These are phyloP conservation scores for Cicer pinnatifidum DNA, from an alignment of 306 rosid genomes.

Conservation along the genomic window DNA sequence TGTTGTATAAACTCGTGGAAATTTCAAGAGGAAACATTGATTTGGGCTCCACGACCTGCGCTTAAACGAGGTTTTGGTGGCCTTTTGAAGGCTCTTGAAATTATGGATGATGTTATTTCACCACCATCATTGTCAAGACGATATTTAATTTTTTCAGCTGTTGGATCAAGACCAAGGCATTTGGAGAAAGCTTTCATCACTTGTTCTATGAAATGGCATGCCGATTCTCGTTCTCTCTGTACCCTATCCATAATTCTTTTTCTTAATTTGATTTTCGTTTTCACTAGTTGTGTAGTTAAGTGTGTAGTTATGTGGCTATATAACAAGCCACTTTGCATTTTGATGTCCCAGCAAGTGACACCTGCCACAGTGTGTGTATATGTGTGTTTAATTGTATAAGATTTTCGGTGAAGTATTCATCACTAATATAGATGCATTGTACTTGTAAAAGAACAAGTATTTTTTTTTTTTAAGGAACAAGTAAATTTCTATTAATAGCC, in stretches of 20 bases:
- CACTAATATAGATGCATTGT: neutral
- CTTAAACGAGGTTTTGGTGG: conserved; percentile 51
- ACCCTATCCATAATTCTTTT: conserved; percentile 39
- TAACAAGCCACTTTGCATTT: neutral
- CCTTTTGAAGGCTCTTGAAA: conserved; percentile 33
- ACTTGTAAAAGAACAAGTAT: no score
- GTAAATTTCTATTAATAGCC: no score
- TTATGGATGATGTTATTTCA: conserved; percentile 37
- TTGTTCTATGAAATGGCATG: conserved; percentile 51
- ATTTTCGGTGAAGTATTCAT: neutral
- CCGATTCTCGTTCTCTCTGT: conserved; percentile 45
- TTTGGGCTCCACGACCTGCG: conserved; percentile 54
- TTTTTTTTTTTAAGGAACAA: no score
- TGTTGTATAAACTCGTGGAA: neutral
- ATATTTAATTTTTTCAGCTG: conserved; percentile 3
- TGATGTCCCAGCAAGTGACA: neutral
- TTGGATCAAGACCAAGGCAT: conserved; percentile 48
- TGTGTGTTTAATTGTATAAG: neutral
- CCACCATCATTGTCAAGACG: conserved; percentile 30
- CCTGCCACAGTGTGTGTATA: neutral
- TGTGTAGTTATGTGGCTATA: neutral
- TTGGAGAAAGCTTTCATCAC: conserved; percentile 49
- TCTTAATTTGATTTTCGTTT: neutral
- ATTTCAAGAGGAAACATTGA: conserved; percentile 42
- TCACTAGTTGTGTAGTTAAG: neutral